Conservation (phyloP, 2,329 filamentous ascomycete genomes). For the Cryphonectria carpinicola region DNA sequence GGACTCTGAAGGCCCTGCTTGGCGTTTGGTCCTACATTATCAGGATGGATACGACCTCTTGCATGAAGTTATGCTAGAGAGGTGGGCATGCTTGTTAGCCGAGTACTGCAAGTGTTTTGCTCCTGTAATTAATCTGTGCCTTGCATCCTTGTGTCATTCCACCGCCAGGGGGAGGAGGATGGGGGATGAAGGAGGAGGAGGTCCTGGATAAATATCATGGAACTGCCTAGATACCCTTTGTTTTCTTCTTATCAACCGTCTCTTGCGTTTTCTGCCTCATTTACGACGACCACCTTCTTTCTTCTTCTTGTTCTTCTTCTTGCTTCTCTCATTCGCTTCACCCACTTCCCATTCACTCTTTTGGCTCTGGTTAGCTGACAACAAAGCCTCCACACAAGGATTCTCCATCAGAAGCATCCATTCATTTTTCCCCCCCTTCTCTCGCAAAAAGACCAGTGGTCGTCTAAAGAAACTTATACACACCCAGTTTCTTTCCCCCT, state of each 20-base stretch:
- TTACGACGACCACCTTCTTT: slow-evolving; percentile 22
- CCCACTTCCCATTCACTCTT: slow-evolving; percentile 27
- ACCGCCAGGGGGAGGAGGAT: not conserved
- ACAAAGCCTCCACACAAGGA: slow-evolving; percentile 17
- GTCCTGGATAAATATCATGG: slow-evolving; percentile 25
- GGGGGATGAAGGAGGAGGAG: slow-evolving; percentile 2
- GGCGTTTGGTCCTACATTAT: slow-evolving; percentile 17
- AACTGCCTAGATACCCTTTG: not conserved
- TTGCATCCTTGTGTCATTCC: slow-evolving; percentile 17
- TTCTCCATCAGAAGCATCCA: slow-evolving; percentile 26
- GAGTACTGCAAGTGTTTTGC: slow-evolving; percentile 18
- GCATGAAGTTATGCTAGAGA: slow-evolving; percentile 4
- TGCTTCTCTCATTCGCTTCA: slow-evolving; percentile 23
- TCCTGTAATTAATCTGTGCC: slow-evolving; percentile 25
- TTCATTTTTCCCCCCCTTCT: slow-evolving; percentile 15
- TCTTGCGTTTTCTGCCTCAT: slow-evolving; percentile 18
- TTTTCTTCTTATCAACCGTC: not conserved
- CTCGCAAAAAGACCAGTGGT: not conserved
- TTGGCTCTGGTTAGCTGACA: slow-evolving; percentile 29
- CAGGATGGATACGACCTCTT: not conserved
- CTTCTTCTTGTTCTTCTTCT: not conserved
- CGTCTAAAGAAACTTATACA: not conserved
- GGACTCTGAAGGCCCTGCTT: slow-evolving; percentile 3
- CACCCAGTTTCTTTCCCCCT: no score
- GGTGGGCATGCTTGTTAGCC: slow-evolving; percentile 5